These are phyloP conservation scores for Penicillium nucicola DNA, from an alignment of 495 filamentous ascomycete genomes.

Conservation along the genomic window DNA sequence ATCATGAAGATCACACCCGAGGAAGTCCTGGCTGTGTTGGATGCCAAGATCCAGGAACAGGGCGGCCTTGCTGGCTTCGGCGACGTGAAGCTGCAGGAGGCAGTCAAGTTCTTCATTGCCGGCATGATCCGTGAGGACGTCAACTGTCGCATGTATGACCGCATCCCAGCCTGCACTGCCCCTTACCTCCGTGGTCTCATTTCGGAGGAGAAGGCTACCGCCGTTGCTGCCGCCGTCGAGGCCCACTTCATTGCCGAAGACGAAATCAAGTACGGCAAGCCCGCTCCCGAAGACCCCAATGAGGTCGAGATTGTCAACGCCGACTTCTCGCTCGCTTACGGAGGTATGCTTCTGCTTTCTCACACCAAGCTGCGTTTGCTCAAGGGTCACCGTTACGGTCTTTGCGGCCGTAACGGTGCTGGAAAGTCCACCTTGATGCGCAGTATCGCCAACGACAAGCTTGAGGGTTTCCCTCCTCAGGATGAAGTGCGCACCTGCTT, in stretches of 20 bases:
- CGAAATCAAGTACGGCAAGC: conserved; percentile 79
- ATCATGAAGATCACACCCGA: conserved; percentile 69
- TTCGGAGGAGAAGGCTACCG: conserved; percentile 50
- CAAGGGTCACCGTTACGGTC: conserved; percentile 95
- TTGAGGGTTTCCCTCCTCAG: conserved; percentile 93
- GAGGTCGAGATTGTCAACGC: conserved; percentile 96
- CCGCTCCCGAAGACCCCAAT: conserved; percentile 79
- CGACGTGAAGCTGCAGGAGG: conserved; percentile 58
- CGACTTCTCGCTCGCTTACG: conserved; percentile 95
- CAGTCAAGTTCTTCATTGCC: conserved; percentile 71
- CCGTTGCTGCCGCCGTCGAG: conserved; percentile 64
- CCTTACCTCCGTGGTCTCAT: conserved; percentile 77
- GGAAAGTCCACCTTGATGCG: conserved; percentile 99
- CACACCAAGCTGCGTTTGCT: conserved; percentile 93
- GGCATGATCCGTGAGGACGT: conserved; percentile 87
- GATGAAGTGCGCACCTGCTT: conserved; percentile 93
- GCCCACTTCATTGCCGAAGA: conserved; percentile 76
- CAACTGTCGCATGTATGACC: conserved; percentile 74
- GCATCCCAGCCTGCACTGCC: conserved; percentile 60
- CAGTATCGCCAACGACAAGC: conserved; percentile 89
- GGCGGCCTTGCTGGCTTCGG: conserved; percentile 59
- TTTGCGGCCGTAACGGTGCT: conserved; percentile 94
- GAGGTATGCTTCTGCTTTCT: conserved; percentile 94
- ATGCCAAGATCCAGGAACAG: conserved; percentile 68
- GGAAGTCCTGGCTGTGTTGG: conserved; percentile 72